Conservation (phyloP, 352 stramenopile genomes). For the Phytophthora sojae region DNA sequence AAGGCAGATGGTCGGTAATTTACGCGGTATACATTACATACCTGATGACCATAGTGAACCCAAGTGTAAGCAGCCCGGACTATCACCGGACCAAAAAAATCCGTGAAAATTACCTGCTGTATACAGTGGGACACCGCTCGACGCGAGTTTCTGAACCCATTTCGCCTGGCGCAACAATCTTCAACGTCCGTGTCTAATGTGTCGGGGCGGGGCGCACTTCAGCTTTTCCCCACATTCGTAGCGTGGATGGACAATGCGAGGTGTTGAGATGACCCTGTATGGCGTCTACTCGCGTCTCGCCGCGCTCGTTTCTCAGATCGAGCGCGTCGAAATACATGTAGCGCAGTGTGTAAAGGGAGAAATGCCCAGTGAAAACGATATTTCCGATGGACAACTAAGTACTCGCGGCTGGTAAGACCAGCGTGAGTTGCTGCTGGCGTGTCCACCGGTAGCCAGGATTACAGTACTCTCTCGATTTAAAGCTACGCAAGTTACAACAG, state of each 20-base stretch:
- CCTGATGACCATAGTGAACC: background rate
- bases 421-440: no score
- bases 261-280: background rate
- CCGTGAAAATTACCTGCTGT: background rate
- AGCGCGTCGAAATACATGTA: constrained; percentile 11
- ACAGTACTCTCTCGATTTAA: no score
- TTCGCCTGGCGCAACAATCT: background rate
- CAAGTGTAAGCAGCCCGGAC: background rate
- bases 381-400: no score
- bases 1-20: constrained; percentile 2
- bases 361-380: no score
- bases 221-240: background rate
- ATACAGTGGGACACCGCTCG: constrained; percentile 1
- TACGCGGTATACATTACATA: background rate
- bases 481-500: no score
- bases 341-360: background rate
- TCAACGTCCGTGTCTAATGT: background rate
- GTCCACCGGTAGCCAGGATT: no score
- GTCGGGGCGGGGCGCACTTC: background rate
- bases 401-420: no score
- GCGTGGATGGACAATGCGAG: background rate
- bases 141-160: constrained; percentile 1
- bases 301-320: constrained; percentile 19
- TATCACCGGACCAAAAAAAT: background rate
- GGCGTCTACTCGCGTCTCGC: constrained; percentile 5